Base-by-base conservation (phyloP, 768 basidiomycete species). In the Pholiota molesta region DNA sequence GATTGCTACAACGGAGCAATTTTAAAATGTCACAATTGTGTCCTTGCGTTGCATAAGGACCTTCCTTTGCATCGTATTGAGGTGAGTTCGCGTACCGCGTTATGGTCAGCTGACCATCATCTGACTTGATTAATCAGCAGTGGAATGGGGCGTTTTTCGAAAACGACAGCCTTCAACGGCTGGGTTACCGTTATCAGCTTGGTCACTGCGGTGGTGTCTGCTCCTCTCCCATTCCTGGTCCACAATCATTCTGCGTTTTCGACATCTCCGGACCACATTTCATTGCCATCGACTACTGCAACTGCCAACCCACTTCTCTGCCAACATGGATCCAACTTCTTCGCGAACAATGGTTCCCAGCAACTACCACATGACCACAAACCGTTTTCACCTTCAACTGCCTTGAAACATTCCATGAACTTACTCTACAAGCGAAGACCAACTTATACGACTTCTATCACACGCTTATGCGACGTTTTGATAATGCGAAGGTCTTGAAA, bases 221-320 rank as follows among this genome's bases (percentile, higher is more conserved):
- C 7, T 6, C 33, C 7, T 35, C 33, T 8, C 9, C 68, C 0
- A 0, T 57, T 3, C 39, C 31, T 26, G 65, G 65, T 7, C 61
- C 65, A 0, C 7, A 14, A 17, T 9, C 29, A 16, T 69, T 67
- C 33, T 17, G 44, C 2, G 65, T 69, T 2, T 66, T 66, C 23
- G 61, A 69, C 42, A 33, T 59, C 0, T 39, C 57, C 5, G 66
- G 64, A 23, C 35, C 57, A 14, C 61, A 65, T 28, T 7, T 13
- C 3, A 60, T 68, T 21, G 61, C 55, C 10, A 47, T 67, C 21
- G 23, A 66, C 23, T 69, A 56, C 53, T 67, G 68, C 29, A 39
- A 31, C 0, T 67, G 66, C 45, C 3, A 2, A 10, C 13, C 42
- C 0, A 19, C 23, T 28, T 0, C 21, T 29, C 0, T n/a, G 51